Percentiles rank a stretch among this genome's conserved stretches.
phyloP scores from a whole-genome alignment of 164 flowering plant genomes.

The Pachysandra terminalis region DNA sequence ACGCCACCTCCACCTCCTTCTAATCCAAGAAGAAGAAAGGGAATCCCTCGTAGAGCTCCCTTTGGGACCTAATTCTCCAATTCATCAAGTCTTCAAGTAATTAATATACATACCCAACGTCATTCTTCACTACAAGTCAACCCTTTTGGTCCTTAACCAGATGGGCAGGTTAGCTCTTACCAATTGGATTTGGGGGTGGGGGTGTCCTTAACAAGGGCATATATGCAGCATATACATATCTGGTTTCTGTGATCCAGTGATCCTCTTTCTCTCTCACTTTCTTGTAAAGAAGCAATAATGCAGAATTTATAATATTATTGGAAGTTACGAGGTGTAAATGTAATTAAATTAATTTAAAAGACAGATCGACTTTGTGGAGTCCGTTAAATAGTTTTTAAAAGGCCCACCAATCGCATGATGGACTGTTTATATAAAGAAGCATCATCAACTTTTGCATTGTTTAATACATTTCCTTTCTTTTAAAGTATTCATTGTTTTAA shows the following conservation, averaged over 20 bases:
- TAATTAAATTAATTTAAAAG: slow-evolving; percentile 19
- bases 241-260: neutral
- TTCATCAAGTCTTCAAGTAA: too few relatives aligned
- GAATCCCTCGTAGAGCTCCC: slow-evolving; percentile 92
- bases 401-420: slow-evolving; percentile 24
- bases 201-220: too few relatives aligned
- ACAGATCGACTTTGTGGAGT: slow-evolving; percentile 18
- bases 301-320: slow-evolving; percentile 23
- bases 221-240: too few relatives aligned
- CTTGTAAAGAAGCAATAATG: slow-evolving; percentile 22
- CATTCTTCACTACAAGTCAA: too few relatives aligned
- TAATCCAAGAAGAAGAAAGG: slow-evolving; percentile 73
- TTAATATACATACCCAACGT: too few relatives aligned
- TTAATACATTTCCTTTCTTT: too few relatives aligned
- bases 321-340: slow-evolving; percentile 28
- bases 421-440: slow-evolving; percentile 12
- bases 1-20: slow-evolving; percentile 64
- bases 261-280: slow-evolving; percentile 3
- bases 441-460: neutral
- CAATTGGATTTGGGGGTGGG: too few relatives aligned
- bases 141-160: neutral
- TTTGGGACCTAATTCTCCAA: slow-evolving; percentile 36
- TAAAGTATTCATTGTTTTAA: too few relatives aligned
- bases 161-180: too few relatives aligned
- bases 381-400: slow-evolving; percentile 8